These are phyloP conservation scores for Nothopassalora personata DNA, from an alignment of 2,329 filamentous ascomycete genomes.

Conservation along the genomic window DNA sequence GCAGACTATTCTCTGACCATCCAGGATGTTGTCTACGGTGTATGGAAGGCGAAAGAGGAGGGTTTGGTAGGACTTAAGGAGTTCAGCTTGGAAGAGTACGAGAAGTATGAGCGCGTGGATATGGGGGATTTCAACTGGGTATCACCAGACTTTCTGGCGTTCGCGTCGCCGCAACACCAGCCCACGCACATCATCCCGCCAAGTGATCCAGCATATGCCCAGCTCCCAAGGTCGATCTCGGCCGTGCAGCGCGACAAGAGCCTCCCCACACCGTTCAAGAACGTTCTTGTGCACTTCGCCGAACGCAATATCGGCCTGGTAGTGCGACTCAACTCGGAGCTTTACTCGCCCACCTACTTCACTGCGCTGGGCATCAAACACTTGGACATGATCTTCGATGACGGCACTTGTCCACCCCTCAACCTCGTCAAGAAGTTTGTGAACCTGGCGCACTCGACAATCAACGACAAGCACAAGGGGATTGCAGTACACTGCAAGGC, in stretches of 20 bases:
- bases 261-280: slow-evolving; percentile 86
- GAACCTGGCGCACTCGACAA: slow-evolving; percentile 88
- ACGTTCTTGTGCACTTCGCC: slow-evolving; percentile 83
- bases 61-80: slow-evolving; percentile 84
- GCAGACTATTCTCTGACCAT: slow-evolving; percentile 94
- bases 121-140: slow-evolving; percentile 99
- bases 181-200: slow-evolving; percentile 68
- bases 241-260: slow-evolving; percentile 62
- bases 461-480: slow-evolving; percentile 80
- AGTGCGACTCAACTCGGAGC: slow-evolving; percentile 87
- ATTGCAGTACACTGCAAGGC: slow-evolving; percentile 99
- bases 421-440: slow-evolving; percentile 92
- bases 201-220: slow-evolving; percentile 66
- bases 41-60: slow-evolving; percentile 98
- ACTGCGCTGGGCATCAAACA: slow-evolving; percentile 91
- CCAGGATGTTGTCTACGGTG: slow-evolving; percentile 95
- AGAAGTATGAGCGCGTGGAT: slow-evolving; percentile 90
- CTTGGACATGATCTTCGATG: slow-evolving; percentile 98
- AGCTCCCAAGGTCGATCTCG: slow-evolving; percentile 68
- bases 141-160: slow-evolving; percentile 88
- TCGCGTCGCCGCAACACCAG: slow-evolving; percentile 85
- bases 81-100: slow-evolving; percentile 96
- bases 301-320: slow-evolving; percentile 87
- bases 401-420: slow-evolving; percentile 89
- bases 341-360: slow-evolving; percentile 97